Conservation (phyloP, 2,329 filamentous ascomycete genomes). For the Ascochyta koolunga region DNA sequence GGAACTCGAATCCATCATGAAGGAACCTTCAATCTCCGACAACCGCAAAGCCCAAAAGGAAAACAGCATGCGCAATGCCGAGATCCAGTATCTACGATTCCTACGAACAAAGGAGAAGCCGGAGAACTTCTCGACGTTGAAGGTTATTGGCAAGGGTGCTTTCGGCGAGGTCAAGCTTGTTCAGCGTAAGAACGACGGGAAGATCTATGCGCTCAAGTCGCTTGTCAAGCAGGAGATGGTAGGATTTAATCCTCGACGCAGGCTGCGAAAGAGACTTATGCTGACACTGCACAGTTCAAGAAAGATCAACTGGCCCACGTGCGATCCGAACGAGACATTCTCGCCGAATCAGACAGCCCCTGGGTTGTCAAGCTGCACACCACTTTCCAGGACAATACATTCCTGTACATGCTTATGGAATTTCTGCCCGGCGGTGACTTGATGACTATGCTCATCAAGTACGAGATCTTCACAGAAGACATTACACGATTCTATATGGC, state of each 20-base stretch:
- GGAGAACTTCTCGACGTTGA: conserved; percentile 93
- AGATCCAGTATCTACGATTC: conserved; percentile 92
- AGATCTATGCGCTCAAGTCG: conserved; percentile 98
- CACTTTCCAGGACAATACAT: conserved; percentile 95
- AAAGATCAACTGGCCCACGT: conserved; percentile 98
- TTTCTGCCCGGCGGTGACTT: conserved; percentile 97
- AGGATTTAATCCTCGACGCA: conserved; percentile 10
- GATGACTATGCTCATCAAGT: conserved; percentile 99
- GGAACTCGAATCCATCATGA: conserved; percentile 85
- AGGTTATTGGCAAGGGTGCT: conserved; percentile 98
- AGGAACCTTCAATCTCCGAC: conserved; percentile 75
- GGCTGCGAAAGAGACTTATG: neutral
- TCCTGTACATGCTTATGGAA: conserved; percentile 99
- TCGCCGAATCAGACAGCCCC: conserved; percentile 98
- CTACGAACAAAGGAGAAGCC: conserved; percentile 91
- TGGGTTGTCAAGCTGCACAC: conserved; percentile 99
- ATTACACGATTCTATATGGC: conserved; percentile 99
- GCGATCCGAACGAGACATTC: conserved; percentile 93
- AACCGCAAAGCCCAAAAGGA: conserved; percentile 83
- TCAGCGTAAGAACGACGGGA: conserved; percentile 93
- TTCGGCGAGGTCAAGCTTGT: conserved; percentile 98
- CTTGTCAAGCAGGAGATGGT: conserved; percentile 97
- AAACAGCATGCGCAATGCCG: conserved; percentile 82
- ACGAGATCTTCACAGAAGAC: conserved; percentile 98
- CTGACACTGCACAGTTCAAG: conserved; percentile 69